Base-by-base conservation (phyloP, 2,329 filamentous ascomycete species). In the Ophiosphaerella herpotricha region DNA sequence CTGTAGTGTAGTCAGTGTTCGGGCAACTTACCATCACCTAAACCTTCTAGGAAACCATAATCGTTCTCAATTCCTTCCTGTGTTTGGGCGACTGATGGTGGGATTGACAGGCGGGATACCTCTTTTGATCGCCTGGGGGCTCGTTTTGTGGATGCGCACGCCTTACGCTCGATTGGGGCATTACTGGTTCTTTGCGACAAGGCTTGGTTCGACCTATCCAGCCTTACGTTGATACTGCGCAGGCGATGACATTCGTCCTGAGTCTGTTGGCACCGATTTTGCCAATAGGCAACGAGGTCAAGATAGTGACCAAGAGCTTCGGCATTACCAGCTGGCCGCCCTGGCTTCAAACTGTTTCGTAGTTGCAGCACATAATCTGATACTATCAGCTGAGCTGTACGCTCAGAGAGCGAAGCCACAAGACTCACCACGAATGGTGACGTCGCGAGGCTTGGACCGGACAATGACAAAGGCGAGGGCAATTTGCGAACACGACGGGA, bases 271-370 rank as follows among this genome's bases (percentile, higher is more conserved):
- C 55, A 68, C 37, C 61, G 60, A 7, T 70, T 56, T 29, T 59
- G 55, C 76, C 75, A 78, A 48, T 71, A 77, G 4, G 68, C 57
- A 9, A 72, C 71, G 12, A 73, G 62, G 48, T 78, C 74, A 18
- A 79, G 59, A 39, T 76, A 71, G 8, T 59, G 64, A 35, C 68
- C 57, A 0, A 54, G 40, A 13, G 67, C 58, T 24, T 55, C 61
- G 14, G 66, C 49, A 3, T 64, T 47, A 21, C 55, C 49, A 1
- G 61, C 50, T 13, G 61, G 55, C 23, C 38, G 53, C 2, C 57
- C 61, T 2, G 55, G 61, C 39, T 66, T 63, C n/a, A 70, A 41
- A 14, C 76, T 72, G 38, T 64, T 57, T 21, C 72, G 68, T 7
- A 79, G 70, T 50, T 60, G 55, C 6, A 64, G 45, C 3, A 70